Evolutionary conservation across 176 grass and related monocot species (phyloP).

Genomic region (Puya raimondii): DNA sequence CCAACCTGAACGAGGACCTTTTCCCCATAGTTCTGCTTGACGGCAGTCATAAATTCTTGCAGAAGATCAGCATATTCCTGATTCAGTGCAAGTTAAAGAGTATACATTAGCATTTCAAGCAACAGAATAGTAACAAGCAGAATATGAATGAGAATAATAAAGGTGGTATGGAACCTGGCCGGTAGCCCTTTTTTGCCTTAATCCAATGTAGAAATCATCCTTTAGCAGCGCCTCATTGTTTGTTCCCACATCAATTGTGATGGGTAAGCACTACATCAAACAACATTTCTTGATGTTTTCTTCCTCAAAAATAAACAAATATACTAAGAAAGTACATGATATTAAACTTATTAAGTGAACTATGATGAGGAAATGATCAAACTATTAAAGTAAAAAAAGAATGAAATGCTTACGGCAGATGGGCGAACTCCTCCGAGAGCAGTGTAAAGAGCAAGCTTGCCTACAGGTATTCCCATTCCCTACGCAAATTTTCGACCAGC

Average conservation of each 20-base stretch:
- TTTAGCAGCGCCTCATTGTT: constrained; percentile 74
- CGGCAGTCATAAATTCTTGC: constrained; percentile 77
- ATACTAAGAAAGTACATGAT: neutral
- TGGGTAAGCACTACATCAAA: constrained; percentile 77
- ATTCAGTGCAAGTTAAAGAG: constrained; percentile 13
- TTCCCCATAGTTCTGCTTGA: constrained; percentile 93
- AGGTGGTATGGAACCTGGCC: constrained; percentile 45
- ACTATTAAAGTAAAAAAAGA: constrained; percentile 3
- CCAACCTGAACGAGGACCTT: constrained; percentile 85
- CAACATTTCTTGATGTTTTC: neutral
- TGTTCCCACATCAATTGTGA: constrained; percentile 95
- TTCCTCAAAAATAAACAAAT: neutral
- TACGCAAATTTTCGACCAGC: constrained; percentile 21
- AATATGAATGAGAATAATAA: neutral
- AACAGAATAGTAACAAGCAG: constrained; percentile 6
- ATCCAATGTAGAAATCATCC: constrained; percentile 88
- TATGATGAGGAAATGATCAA: neutral
- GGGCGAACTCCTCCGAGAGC: constrained; percentile 91
- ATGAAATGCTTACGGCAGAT: constrained; percentile 61
- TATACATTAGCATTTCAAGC: constrained; percentile 14
- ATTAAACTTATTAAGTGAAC: neutral
- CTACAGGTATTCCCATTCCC: constrained; percentile 99
- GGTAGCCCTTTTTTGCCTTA: constrained; percentile 77
- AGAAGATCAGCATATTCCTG: constrained; percentile 86
- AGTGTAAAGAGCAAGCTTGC: constrained; percentile 93